Evolutionary conservation across 2,329 filamentous ascomycete genomes (phyloP), one percentile per base, ranked within the genome.

Genomic region (Sordariomycetes sp.): DNA sequence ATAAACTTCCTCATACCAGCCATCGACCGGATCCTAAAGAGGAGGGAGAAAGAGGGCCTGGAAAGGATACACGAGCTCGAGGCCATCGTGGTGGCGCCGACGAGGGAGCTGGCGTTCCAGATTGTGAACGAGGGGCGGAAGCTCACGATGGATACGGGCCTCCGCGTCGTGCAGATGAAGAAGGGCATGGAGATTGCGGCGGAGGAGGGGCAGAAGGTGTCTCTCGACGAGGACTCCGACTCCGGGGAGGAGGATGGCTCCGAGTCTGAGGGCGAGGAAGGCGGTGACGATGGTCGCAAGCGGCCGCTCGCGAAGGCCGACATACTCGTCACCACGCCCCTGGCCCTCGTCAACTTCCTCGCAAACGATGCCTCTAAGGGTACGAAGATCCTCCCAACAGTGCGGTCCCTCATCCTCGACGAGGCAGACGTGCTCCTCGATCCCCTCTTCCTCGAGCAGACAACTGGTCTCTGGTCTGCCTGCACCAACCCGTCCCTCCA

Each of bases 341-440:
- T 92, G 40, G 75, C 89, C 16, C 77, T 99, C 3, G 79, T 93
- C 32, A 89, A 94, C 67, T 85, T 89, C 3, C 72, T 97, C 7
- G 70, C 37, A 28, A 55, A 68, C 62, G n/a, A 68, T 64, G 50
- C 70, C 70, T 4, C 75, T 78, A 11, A 75, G 73, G 24, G 73
- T 74, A 58, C 68, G 66, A 72, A 76, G 35, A 73, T 78, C 5
- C 71, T 96, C 5, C 83, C 89, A 0, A 80, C 82, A 1, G 86
- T 97, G 4, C 79, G 80, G 52, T 85, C 85, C 55, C 75, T 99
- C 20, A 80, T 97, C 40, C 77, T 99, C 2, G 94, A 99, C 67
- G 94, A 99, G 76, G 94, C 91, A 1, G 94, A 99, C 70, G 91
- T 97, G 16, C 85, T 99, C 6, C 81, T 99, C 12, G 92, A 97